A percentile compares a stretch with the other conserved stretches of the same genome.
Evolutionary conservation across 163 green algal genomes (phyloP).

Genomic region (Chlamydomonas reinhardtii): DNA sequence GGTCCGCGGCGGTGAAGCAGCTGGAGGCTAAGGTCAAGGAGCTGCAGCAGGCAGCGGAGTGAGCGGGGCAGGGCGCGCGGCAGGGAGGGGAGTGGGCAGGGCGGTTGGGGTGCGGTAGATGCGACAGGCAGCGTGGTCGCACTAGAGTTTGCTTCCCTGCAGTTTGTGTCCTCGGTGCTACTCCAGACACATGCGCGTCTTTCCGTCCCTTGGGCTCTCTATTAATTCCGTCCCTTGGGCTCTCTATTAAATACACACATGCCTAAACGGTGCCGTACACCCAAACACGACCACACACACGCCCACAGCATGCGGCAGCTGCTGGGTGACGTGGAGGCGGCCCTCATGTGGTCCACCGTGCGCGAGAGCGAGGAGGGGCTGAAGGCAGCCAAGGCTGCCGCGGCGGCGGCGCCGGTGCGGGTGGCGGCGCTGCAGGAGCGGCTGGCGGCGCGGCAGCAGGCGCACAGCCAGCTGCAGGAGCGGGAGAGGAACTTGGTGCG

Average conservation of each 20-base stretch:
- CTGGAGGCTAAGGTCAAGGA: background rate
- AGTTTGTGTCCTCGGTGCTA: too few species aligned
- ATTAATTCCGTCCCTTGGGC: too few species aligned
- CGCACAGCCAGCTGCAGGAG: background rate
- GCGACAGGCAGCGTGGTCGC: too few species aligned
- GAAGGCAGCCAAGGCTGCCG: background rate
- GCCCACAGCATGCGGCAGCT: background rate
- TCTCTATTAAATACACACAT: too few species aligned
- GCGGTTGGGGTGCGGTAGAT: background rate
- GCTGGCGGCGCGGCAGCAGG: background rate
- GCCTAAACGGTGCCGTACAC: too few species aligned
- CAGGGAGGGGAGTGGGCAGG: background rate
- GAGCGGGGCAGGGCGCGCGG: background rate
- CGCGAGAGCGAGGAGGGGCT: background rate
- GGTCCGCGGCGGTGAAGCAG: background rate
- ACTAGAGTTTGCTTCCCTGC: too few species aligned
- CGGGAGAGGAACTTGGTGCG: background rate
- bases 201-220: too few species aligned
- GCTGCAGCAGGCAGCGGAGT: conserved; percentile 7
- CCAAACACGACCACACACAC: too few species aligned
- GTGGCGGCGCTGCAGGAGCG: background rate
- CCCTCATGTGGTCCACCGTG: background rate
- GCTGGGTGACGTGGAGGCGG: background rate
- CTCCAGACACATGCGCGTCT: too few species aligned
- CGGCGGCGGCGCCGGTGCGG: too few species aligned